Evolutionary conservation across 352 stramenopile species (phyloP).

Genomic region (Globisporangium sylvaticum): DNA sequence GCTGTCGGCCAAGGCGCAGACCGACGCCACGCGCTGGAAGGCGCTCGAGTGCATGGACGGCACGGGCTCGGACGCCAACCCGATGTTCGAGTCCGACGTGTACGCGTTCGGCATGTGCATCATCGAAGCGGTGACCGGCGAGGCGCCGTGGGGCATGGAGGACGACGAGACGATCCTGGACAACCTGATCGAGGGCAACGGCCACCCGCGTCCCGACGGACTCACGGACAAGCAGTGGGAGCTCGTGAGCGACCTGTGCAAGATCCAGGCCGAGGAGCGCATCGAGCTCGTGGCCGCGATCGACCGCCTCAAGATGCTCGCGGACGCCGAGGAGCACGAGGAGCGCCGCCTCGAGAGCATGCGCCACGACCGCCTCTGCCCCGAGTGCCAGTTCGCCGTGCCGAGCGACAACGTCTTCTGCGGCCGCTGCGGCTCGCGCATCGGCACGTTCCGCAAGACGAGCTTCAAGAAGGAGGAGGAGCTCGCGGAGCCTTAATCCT

Average conservation of each 20-base stretch:
- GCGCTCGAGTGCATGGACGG: conserved; percentile 33
- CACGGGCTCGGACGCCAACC: conserved; percentile 7
- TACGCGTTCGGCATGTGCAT: conserved; percentile 47
- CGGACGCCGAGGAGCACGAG: conserved; percentile 14
- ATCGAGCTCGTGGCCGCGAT: conserved; percentile 9
- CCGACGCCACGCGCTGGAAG: conserved; percentile 36
- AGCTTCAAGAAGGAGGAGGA: neutral
- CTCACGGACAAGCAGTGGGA: conserved; percentile 17
- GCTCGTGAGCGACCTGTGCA: conserved; percentile 10
- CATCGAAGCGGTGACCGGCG: conserved; percentile 31
- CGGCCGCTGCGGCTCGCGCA: conserved; percentile 14
- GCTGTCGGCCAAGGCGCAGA: conserved; percentile 28
- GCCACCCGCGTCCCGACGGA: conserved; percentile 8
- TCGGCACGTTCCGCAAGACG: conserved; percentile 11
- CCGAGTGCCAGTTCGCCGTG: conserved; percentile 15
- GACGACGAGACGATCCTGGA: conserved; percentile 31
- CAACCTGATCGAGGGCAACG: conserved; percentile 11
- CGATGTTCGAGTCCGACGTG: conserved; percentile 31
- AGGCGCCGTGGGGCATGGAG: conserved; percentile 27
- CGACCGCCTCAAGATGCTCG: conserved; percentile 11
- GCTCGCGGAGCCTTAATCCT: neutral
- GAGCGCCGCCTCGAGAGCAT: conserved; percentile 12
- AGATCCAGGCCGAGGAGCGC: conserved; percentile 9
- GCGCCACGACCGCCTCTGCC: conserved; percentile 14
- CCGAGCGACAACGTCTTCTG: conserved; percentile 17